Conservation (phyloP, 2,329 filamentous ascomycete genomes). For the Plenodomus lindquistii region DNA sequence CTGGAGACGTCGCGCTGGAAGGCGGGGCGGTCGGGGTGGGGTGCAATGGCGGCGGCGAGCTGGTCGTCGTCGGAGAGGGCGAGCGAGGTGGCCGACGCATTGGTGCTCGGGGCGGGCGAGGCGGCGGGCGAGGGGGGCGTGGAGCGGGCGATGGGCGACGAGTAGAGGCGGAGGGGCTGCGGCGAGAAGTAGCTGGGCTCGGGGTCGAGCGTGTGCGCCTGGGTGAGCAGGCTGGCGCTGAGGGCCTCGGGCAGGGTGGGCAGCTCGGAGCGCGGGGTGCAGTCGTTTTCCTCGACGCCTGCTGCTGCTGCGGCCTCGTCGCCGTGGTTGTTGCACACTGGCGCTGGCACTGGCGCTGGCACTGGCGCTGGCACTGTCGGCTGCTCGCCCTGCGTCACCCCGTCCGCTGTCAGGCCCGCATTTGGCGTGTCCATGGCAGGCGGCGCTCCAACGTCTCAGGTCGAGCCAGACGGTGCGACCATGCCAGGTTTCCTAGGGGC, state of each 20-base stretch:
- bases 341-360: conserved; percentile 1
- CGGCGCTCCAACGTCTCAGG: conserved; percentile 30
- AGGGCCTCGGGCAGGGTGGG: conserved; percentile 37
- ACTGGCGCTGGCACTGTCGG: conserved; percentile 8
- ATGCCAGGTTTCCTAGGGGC: conserved; percentile 27
- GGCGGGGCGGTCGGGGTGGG: conserved; percentile 39
- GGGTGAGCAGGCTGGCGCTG: conserved; percentile 22
- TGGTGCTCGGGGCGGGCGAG: conserved; percentile 37
- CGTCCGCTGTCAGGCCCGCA: conserved; percentile 28
- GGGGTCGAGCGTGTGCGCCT: conserved; percentile 24
- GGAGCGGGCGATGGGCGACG: conserved; percentile 34
- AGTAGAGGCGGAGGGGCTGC: conserved; percentile 42
- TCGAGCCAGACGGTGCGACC: conserved; percentile 35
- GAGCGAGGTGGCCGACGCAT: conserved; percentile 31
- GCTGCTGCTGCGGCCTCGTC: background rate
- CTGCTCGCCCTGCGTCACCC: conserved; percentile 12
- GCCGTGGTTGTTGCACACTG: background rate
- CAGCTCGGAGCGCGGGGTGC: conserved; percentile 47
- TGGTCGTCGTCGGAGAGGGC: conserved; percentile 11
- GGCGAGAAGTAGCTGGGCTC: conserved; percentile 46
- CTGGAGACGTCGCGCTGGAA: conserved; percentile 49
- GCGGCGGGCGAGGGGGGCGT: conserved; percentile 33
- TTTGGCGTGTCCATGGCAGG: conserved; percentile 36
- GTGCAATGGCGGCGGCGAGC: conserved; percentile 6
- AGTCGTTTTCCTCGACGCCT: conserved; percentile 34